Conservation (phyloP, 768 basidiomycete genomes). For the Daedalea quercina region DNA sequence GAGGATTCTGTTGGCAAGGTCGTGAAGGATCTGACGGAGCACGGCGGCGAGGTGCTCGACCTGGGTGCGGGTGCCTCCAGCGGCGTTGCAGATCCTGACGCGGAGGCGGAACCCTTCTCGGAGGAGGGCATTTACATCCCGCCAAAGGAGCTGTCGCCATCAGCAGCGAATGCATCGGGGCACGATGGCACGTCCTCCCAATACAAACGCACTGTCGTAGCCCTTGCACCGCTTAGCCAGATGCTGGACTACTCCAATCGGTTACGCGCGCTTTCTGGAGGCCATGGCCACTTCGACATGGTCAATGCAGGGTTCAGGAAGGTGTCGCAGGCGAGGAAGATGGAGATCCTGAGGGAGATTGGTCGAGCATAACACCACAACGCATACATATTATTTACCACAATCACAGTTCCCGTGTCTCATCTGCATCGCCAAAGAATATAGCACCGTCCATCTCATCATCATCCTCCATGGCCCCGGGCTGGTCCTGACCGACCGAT, state of each 20-base stretch:
- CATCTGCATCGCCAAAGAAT: slow-evolving; percentile 81
- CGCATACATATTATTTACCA: slow-evolving; percentile 9
- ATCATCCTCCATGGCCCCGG: slow-evolving; percentile 62
- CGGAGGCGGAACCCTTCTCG: slow-evolving; percentile 37
- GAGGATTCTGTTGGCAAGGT: slow-evolving; percentile 70
- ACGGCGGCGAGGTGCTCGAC: slow-evolving; percentile 73
- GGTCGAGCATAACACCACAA: slow-evolving; percentile 41
- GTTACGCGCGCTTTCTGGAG: slow-evolving; percentile 74
- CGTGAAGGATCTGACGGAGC: slow-evolving; percentile 79
- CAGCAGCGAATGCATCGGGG: slow-evolving; percentile 31
- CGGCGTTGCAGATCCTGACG: slow-evolving; percentile 31
- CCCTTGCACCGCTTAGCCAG: slow-evolving; percentile 69
- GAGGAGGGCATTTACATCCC: slow-evolving; percentile 72
- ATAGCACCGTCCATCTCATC: slow-evolving; percentile 70
- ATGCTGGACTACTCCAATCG: slow-evolving; percentile 79
- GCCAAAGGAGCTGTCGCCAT: slow-evolving; percentile 71
- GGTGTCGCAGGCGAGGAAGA: slow-evolving; percentile 53
- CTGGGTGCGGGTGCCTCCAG: slow-evolving; percentile 45
- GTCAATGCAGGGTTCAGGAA: slow-evolving; percentile 66
- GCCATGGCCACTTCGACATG: slow-evolving; percentile 80
- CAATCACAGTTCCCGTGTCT: slow-evolving; percentile 48
- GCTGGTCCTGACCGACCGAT: slow-evolving; percentile 45
- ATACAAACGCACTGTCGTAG: slow-evolving; percentile 61
- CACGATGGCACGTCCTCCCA: slow-evolving; percentile 25
- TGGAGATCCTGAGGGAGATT: slow-evolving; percentile 74